These are phyloP conservation scores for Cyberlindnera meyerae DNA, from an alignment of 805 yeast species.

Conservation along the genomic window DNA sequence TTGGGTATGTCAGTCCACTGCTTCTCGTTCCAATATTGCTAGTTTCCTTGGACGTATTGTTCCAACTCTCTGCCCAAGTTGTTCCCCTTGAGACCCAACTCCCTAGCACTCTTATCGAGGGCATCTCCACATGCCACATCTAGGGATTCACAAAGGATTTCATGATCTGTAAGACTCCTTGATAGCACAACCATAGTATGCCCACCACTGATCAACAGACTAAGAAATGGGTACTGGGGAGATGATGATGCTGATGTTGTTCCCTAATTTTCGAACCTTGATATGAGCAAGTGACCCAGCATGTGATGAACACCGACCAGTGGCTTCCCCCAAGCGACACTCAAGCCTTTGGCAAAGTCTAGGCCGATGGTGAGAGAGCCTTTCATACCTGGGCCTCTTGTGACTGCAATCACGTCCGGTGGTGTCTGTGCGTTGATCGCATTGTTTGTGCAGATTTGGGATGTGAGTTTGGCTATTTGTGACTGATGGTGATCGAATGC, in stretches of 20 bases:
- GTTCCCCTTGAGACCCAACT: conserved; percentile 70
- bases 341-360: conserved; percentile 79
- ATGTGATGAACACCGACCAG: conserved; percentile 91
- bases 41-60: conserved; percentile 36
- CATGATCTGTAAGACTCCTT: conserved; percentile 56
- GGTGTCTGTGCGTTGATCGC: conserved; percentile 14
- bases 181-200: conserved; percentile 85
- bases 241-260: too few relatives aligned
- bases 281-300: conserved; percentile 83
- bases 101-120: conserved; percentile 87
- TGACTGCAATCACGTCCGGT: conserved; percentile 80
- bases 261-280: conserved; percentile 46
- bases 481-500: conserved; percentile 78
- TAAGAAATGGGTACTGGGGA: conserved; percentile 64
- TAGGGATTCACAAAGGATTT: conserved; percentile 64
- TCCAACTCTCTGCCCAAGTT: conserved; percentile 88
- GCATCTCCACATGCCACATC: conserved; percentile 95
- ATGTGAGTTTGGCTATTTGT: conserved; percentile 47
- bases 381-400: conserved; percentile 96
- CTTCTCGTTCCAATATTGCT: conserved; percentile 26
- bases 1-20: conserved; percentile 34
- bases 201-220: conserved; percentile 86
- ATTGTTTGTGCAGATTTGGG: conserved; percentile 33
- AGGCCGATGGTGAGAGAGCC: conserved; percentile 82
- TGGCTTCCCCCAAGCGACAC: conserved; percentile 74